A percentile compares a stretch with the other conserved stretches of the same genome.
Evolutionary conservation across 2,329 filamentous ascomycete species (phyloP).

Genomic region (Aotearoamyces nothofagi): DNA sequence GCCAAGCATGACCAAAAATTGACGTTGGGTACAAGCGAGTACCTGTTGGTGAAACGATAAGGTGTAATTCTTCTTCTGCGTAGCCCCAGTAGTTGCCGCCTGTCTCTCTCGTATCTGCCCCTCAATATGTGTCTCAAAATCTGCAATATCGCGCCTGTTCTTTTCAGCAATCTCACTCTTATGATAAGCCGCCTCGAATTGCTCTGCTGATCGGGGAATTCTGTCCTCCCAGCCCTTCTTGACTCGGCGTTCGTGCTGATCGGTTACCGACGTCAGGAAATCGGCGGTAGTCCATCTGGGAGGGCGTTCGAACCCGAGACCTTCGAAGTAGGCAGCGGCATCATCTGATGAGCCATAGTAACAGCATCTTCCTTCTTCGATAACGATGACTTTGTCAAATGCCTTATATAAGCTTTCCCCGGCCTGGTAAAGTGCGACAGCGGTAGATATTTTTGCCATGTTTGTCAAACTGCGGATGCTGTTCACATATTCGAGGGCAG

Average conservation of each 20-base stretch:
- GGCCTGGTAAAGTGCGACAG: constrained; percentile 61
- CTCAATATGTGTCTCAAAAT: constrained; percentile 29
- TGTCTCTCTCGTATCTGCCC: constrained; percentile 23
- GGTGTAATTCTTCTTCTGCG: constrained; percentile 34
- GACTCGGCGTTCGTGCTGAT: constrained; percentile 39
- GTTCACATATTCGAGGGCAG: constrained; percentile 58
- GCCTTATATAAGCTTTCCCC: constrained; percentile 32
- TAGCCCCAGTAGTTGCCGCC: constrained; percentile 21
- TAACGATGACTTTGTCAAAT: constrained; percentile 54
- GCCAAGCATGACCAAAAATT: constrained; percentile 20
- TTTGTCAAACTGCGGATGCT: constrained; percentile 50
- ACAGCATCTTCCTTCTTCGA: constrained; percentile 55
- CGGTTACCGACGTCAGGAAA: constrained; percentile 64
- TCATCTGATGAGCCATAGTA: constrained; percentile 51
- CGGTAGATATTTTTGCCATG: constrained; percentile 42
- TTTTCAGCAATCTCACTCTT: constrained; percentile 28
- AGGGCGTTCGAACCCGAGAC: constrained; percentile 60
- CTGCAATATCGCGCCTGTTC: constrained; percentile 30
- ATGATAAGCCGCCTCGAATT: constrained; percentile 36
- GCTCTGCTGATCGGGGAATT: constrained; percentile 35
- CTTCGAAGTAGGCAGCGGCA: constrained; percentile 53
- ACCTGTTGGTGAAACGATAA: constrained; percentile 34
- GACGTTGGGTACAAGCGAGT: constrained; percentile 26
- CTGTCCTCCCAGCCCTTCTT: constrained; percentile 39
- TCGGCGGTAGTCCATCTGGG: constrained; percentile 39